Base-by-base conservation (phyloP, 1,284 basidiomycete species). In the Somion occarium region DNA sequence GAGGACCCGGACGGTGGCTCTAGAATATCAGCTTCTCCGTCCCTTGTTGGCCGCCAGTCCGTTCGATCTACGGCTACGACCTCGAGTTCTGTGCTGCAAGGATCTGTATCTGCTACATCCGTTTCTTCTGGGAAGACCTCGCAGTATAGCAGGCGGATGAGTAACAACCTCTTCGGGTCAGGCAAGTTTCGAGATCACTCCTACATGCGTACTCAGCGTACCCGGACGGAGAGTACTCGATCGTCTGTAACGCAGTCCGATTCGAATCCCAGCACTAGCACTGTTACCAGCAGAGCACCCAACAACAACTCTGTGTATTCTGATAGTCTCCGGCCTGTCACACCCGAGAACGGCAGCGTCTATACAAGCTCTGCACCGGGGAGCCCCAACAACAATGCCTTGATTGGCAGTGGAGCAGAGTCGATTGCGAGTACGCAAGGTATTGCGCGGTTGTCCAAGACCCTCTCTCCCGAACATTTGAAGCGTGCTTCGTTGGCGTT, bases 111-210 rank as follows among this genome's bases (percentile, higher is more conserved):
- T 18, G 50, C 69, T 52, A 69, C 73, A 26, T 78, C 78, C 9
- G 49, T 64, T 27, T 59, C 66, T 25, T 64, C 65, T 12, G 43
- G 55, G 22, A 63, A 62, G 53, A 56, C 57, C 58, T 62, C 66
- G 23, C 59, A 65, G 30, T 75, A 78, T 37, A 70, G 72, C 53
- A 85, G 85, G 67, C 78, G 88, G 46, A 85, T 87, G 64, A 90
- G 87, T 71, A 91, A 90, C 64, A 90, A 91, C 61, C 70, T 91
- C 48, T 91, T 91, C 58, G 84, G 85, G 41, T 88, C 87, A n/a
- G 82, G 83, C 25, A 76, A 82, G 53, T 75, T 88, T 58, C 76
- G 83, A 50, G 88, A 91, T 64, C 81, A 88, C 61, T 73, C 74
- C 5, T 87, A 89, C 65, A 66, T 86, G 57, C 80, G 83, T 53